Evolutionary conservation across 1,284 basidiomycete species (phyloP).

Genomic region (Pseudozyma hubeiensis): DNA sequence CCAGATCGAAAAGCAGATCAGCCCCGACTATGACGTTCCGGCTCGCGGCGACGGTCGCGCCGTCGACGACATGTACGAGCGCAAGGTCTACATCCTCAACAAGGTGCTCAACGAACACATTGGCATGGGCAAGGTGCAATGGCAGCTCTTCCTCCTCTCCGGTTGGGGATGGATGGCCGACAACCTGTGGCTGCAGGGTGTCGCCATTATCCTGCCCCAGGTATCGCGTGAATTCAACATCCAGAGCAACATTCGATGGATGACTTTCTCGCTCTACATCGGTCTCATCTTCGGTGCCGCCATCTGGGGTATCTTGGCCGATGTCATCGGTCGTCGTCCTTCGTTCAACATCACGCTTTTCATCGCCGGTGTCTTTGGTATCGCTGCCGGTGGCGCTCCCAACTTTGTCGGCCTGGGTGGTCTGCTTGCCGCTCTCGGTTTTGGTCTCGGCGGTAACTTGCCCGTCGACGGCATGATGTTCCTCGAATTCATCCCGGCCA

Average conservation of each 20-base stretch:
- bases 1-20: conserved; percentile 47
- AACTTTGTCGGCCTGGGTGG: conserved; percentile 63
- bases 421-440: conserved; percentile 61
- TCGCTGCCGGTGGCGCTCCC: conserved; percentile 61
- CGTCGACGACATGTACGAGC: conserved; percentile 60
- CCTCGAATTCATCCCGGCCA: conserved; percentile 65
- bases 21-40: conserved; percentile 13
- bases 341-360: conserved; percentile 67
- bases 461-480: conserved; percentile 69
- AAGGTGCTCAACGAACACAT: conserved; percentile 67
- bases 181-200: conserved; percentile 66
- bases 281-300: conserved; percentile 66
- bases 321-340: conserved; percentile 65
- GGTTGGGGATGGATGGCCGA: conserved; percentile 64
- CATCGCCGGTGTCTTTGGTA: conserved; percentile 66
- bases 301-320: conserved; percentile 66
- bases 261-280: conserved; percentile 63
- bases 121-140: conserved; percentile 64
- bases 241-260: conserved; percentile 46
- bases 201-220: conserved; percentile 64
- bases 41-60: conserved; percentile 39
- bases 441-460: conserved; percentile 66
- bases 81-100: conserved; percentile 67
- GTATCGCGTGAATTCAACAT: conserved; percentile 62
- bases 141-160: conserved; percentile 58